Base-by-base conservation (phyloP, 129 eudicot genomes). In the Artemisia annua region DNA sequence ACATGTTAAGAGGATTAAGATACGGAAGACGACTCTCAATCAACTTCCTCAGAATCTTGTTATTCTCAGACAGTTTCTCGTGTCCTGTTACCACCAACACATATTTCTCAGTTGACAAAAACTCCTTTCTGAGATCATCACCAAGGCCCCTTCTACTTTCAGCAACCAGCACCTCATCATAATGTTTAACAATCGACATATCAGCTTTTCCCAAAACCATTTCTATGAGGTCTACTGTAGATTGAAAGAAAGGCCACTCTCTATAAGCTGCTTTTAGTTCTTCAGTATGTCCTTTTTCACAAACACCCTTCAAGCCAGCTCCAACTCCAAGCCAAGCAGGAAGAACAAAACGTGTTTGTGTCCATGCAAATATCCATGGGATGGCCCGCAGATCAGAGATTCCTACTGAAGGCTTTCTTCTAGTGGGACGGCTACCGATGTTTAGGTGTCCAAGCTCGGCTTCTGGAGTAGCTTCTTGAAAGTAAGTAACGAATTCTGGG, bases 281-380 rank as follows among this genome's bases (percentile, higher is more conserved):
- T 30, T 84, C 90, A 1, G 85, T 68, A 60, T 84, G 86, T 17
- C 98, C 98, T 26, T 85, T 86, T 9, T 93, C 96, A 62, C 92
- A 89, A 13, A 87, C 89, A 63, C 81, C 87, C 71, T 93, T 86
- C 22, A 93, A 72, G 58, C 97, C 97, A 1, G 97, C 89, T 58
- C 97, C 98, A 18, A 90, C 96, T 48, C 98, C 98, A 14, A 89
- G 96, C 98, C 97, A 90, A 60, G 96, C 92, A 4, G 98, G 98
- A 63, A 93, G 96, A 26, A 89, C 92, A 46, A 93, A 87, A 44
- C 98, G 76, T 2, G 98, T 90, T 67, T 93, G 97, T 0, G 98
- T 93, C 98, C 98, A 93, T 18, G 98, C 98, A 72, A 93, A 93
- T 63, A 93, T 72, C 98, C 98, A 93, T 68, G 98, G 98, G 64